Evolutionary conservation across 805 yeast genomes (phyloP).

Genomic region (Saccharomycopsis synnaedendra): DNA sequence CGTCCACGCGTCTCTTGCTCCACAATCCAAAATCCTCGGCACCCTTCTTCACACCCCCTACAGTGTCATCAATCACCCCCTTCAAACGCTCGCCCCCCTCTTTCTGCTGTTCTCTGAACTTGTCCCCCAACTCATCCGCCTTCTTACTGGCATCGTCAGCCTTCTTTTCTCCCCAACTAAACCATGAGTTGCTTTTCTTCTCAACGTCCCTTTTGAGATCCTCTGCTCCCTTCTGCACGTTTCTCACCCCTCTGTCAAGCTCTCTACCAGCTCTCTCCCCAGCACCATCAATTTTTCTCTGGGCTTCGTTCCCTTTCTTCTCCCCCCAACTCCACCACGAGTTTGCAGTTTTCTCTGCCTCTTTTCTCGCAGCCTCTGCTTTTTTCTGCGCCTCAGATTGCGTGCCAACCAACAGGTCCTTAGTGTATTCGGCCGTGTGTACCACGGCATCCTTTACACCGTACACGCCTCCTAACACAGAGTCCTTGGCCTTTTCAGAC

Average conservation of each 20-base stretch:
- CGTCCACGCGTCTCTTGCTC: conserved; percentile 16
- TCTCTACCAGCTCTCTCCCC: conserved; percentile 17
- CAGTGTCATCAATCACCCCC: conserved; percentile 2
- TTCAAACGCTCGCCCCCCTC: not conserved
- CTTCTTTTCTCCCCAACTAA: conserved; percentile 20
- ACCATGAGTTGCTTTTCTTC: conserved; percentile 24
- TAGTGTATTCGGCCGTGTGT: conserved; percentile 15
- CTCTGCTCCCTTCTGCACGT: conserved; percentile 18
- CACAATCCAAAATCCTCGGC: conserved; percentile 12
- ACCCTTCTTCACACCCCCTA: conserved; percentile 11
- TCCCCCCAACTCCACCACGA: conserved; percentile 23
- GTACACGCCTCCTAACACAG: conserved; percentile 15
- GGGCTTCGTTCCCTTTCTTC: conserved; percentile 21
- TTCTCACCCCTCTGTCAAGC: conserved; percentile 17
- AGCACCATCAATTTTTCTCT: conserved; percentile 19
- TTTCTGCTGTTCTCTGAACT: conserved; percentile 1
- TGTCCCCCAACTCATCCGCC: conserved; percentile 13
- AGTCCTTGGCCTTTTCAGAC: conserved; percentile 14
- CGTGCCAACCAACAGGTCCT: conserved; percentile 10
- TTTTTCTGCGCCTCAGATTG: conserved; percentile 16
- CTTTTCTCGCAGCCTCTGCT: conserved; percentile 21
- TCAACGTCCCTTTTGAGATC: conserved; percentile 18
- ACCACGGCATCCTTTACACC: conserved; percentile 18
- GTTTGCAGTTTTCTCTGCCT: conserved; percentile 19
- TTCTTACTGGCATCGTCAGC: conserved; percentile 12